Conservation (phyloP, 2,329 filamentous ascomycete species). For the Calonectria honghensis region DNA sequence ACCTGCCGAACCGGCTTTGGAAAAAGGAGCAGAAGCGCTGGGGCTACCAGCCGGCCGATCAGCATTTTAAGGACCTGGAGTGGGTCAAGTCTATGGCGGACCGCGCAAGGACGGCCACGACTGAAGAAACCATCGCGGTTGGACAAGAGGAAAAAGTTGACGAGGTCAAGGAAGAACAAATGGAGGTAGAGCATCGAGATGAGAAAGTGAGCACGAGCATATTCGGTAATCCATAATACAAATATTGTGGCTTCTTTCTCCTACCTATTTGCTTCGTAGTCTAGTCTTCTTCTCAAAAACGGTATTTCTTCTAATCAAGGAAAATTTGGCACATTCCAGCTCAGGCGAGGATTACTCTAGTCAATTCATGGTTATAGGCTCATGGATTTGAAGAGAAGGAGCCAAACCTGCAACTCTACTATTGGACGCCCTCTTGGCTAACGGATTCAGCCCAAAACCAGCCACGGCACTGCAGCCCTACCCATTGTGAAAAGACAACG, state of each 20-base stretch:
- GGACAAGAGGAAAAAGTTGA: background rate
- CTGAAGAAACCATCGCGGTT: background rate
- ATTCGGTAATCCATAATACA: slow-evolving; percentile 1
- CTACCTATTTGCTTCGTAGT: background rate
- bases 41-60: slow-evolving; percentile 17
- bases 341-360: background rate
- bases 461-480: background rate
- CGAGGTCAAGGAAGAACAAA: background rate
- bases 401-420: background rate
- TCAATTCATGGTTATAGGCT: background rate
- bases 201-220: background rate
- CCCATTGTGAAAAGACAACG: background rate
- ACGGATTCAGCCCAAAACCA: background rate
- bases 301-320: too few relatives aligned
- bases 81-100: slow-evolving; percentile 16
- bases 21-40: slow-evolving; percentile 17
- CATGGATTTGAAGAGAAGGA: background rate
- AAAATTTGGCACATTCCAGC: background rate
- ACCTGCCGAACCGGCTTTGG: slow-evolving; percentile 7
- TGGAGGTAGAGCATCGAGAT: background rate
- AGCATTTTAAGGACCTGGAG: slow-evolving; percentile 10
- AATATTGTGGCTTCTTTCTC: too few relatives aligned
- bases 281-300: background rate
- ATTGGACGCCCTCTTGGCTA: background rate
- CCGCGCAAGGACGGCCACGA: background rate